A percentile compares a stretch with the other conserved stretches of the same genome.
phyloP scores from a whole-genome alignment of 2,329 filamentous ascomycete species.

The Drechslerella dactyloides region DNA sequence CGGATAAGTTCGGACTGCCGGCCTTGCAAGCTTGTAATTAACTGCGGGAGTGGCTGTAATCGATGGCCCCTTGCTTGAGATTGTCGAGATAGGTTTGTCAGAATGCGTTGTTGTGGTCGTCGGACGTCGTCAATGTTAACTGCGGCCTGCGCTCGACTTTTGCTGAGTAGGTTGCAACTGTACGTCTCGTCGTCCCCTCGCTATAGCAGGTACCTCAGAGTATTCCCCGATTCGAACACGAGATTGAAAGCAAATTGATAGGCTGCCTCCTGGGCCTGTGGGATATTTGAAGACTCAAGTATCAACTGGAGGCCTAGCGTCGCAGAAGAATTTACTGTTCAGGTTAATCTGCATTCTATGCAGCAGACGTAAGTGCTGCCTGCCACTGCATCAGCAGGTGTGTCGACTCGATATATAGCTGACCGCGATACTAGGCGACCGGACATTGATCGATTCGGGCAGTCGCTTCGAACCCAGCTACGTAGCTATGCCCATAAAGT shows the following conservation, averaged over 20 bases:
- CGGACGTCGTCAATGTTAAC: background rate
- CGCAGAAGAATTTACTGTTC: background rate
- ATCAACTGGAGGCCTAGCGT: background rate
- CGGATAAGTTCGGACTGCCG: slow-evolving; percentile 7
- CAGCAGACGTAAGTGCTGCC: background rate
- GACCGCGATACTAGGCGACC: background rate
- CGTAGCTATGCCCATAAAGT: background rate
- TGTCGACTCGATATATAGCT: background rate
- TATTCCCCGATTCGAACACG: background rate
- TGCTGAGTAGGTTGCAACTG: too few relatives aligned
- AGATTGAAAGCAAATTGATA: background rate
- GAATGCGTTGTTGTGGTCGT: slow-evolving; percentile 22
- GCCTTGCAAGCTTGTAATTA: slow-evolving; percentile 13
- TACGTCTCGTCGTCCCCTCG: background rate
- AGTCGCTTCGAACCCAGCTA: background rate
- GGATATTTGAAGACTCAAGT: background rate
- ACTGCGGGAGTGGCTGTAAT: slow-evolving; percentile 33
- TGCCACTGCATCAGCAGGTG: background rate
- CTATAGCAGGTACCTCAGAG: background rate
- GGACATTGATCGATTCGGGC: background rate
- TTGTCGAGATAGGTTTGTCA: slow-evolving; percentile 7
- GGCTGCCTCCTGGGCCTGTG: slow-evolving; percentile 4
- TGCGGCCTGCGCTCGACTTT: background rate
- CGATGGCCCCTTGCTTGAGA: slow-evolving; percentile 41
- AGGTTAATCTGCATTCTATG: background rate